Evolutionary conservation across 2,329 filamentous ascomycete species (phyloP), one percentile per base, ranked within the genome.

Genomic region (Xylaria sp.): DNA sequence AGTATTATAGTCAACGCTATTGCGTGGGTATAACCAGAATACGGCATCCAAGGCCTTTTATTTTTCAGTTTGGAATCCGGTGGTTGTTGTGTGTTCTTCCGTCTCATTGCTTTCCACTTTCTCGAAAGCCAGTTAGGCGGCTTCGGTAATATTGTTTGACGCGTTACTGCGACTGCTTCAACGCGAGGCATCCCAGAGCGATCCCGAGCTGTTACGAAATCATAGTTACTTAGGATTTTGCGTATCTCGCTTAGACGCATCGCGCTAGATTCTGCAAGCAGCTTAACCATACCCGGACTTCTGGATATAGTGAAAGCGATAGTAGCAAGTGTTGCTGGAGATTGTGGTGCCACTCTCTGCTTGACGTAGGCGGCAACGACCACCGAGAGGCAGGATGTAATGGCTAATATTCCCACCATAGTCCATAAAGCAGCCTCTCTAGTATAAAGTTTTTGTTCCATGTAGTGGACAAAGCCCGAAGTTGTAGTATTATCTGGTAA

Each of bases 1-100:
- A 60, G 25, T 39, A 51, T 31, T 20, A 60, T 6, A 39, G 57
- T 60, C 15, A 60, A 38, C 2, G 44, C 20, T 50, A 60, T 60
- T 60, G 22, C 57, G 47, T 60, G 57, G 2, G 13, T 27, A 11
- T 20, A 45, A 51, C 57, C 25, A 1, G 57, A 60, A 50, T 60
- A 60, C 5, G 57, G 57, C 45, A 49, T 51, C 57, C 57, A 60
- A 0, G 20, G 9, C 31, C 20, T 47, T 45, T 57, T 47, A 17
- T 33, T 33, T 10, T 25, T 33, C 5, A 15, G n/a, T 11, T 57
- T 45, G 22, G 22, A 5, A 36, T 55, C 22, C 27, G 20, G 20
- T n/a, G 51, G 15, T 11, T 55, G 6, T 22, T 20, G 20, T 1
- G 39, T 22, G 5, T 10, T 5, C 1, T 44, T 22, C 17, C 17